Conservation (phyloP, 306 rosid genomes). For the Urtica urens region DNA sequence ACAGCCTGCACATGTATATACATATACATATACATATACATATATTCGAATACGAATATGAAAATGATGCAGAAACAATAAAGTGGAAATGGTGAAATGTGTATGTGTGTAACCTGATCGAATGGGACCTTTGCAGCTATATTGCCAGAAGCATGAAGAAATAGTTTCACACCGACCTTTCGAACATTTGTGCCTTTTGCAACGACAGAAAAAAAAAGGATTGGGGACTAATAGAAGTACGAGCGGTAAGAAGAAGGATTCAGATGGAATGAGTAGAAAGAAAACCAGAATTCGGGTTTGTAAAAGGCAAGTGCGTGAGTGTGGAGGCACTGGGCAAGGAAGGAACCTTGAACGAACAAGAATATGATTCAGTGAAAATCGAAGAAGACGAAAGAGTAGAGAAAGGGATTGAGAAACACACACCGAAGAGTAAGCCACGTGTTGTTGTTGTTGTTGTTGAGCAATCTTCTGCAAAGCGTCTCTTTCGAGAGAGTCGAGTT, state of each 20-base stretch:
- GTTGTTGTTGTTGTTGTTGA: constrained; percentile 34
- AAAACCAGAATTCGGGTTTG: not conserved
- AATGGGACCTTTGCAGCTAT: constrained; percentile 67
- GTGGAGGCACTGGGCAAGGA: too few species aligned
- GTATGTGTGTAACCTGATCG: constrained; percentile 42
- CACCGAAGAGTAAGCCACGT: too few species aligned
- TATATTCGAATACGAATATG: not conserved
- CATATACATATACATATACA: constrained; percentile 13
- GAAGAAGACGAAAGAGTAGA: not conserved
- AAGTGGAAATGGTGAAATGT: constrained; percentile 2
- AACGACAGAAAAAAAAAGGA: not conserved
- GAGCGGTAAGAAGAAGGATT: too few species aligned
- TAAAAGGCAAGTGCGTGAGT: too few species aligned
- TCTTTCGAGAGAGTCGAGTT: constrained; percentile 75
- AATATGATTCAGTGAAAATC: constrained; percentile 10
- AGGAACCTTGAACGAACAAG: not conserved
- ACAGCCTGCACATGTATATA: constrained; percentile 31
- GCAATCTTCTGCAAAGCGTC: constrained; percentile 72
- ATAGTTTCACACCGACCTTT: constrained; percentile 51
- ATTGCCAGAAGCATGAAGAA: constrained; percentile 65
- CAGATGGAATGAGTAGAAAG: too few species aligned
- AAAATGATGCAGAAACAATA: not conserved
- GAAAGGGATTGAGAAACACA: not conserved
- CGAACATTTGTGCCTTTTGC: not conserved
- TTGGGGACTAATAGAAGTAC: too few species aligned